Base-by-base conservation (phyloP, 108 stramenopile genomes). In the Nitzschia palea region DNA sequence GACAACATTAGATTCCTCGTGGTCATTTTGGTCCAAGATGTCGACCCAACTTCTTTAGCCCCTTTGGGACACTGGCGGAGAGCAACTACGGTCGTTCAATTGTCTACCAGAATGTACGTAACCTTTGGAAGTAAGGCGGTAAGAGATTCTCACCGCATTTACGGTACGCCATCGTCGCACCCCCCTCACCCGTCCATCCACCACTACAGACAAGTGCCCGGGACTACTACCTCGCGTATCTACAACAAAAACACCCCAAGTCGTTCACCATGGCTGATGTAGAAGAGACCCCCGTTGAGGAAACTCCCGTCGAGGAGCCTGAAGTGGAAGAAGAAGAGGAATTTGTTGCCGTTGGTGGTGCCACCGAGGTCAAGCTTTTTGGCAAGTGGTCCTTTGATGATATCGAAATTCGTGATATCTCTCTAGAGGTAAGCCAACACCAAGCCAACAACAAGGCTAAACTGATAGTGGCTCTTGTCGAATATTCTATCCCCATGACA, bases 351-450 rank as follows among this genome's bases (percentile, higher is more conserved):
- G 81, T 61, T 10, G 81, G 70, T 15, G 83, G 82, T 43, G 97
- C 89, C 66, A 83, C 80, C 20, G 94, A 96, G 71, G 82, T 98
- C 69, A 96, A 97, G 80, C 92, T 98, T 57, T 97, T 97, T 74
- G 96, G 95, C 73, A 97, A 98, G 80, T 98, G 96, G 95, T 83
- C 86, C 66, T 96, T 95, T 74, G 96, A 96, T 64, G 99, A 99
- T 69, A 94, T 99, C 55, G 95, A 98, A 80, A 82, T 99, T 82
- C 87, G 86, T 55, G 99, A 99, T 89, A 95, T 98, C 71, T 96
- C 97, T 55, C 95, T 99, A n/a, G 87, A 82, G 67, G 86, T 87
- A 61, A 63, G 83, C n/a, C n/a, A n/a, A n/a, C n/a, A n/a, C n/a
- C n/a, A n/a, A n/a, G n/a, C n/a, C n/a, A n/a, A n/a, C n/a, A n/a